These are phyloP conservation scores for Chrysoporthe cubensis DNA, from an alignment of 2,329 filamentous ascomycete genomes.

Conservation along the genomic window DNA sequence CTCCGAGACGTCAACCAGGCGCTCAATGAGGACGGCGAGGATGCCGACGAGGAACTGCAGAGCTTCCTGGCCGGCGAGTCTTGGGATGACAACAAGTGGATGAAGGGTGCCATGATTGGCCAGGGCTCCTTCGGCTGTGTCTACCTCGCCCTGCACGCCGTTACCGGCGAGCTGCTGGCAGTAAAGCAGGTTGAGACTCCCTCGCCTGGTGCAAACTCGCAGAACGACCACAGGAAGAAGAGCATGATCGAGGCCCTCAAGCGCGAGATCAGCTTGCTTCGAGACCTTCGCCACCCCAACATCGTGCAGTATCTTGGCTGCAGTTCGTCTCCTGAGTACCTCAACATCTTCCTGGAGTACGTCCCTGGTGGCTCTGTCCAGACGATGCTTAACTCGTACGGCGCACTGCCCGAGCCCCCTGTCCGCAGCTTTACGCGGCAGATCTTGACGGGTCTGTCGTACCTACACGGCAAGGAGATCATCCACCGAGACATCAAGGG, in stretches of 20 bases:
- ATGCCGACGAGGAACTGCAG: constrained; percentile 83
- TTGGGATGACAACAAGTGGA: constrained; percentile 98
- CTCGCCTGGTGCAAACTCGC: constrained; percentile 73
- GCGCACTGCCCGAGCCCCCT: constrained; percentile 88
- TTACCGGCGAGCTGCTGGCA: constrained; percentile 95
- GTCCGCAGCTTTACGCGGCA: constrained; percentile 97
- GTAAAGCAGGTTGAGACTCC: constrained; percentile 98
- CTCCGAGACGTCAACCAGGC: constrained; percentile 84
- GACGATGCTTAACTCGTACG: constrained; percentile 98
- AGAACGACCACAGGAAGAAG: constrained; percentile 89
- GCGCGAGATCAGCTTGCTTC: constrained; percentile 91
- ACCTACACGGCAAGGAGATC: constrained; percentile 92
- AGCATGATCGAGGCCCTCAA: constrained; percentile 98
- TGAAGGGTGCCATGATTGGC: constrained; percentile 97
- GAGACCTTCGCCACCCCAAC: constrained; percentile 92
- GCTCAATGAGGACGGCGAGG: constrained; percentile 88
- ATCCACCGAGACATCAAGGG: constrained; percentile 99
- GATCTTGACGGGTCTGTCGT: constrained; percentile 89
- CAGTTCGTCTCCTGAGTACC: constrained; percentile 84
- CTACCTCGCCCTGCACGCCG: constrained; percentile 90
- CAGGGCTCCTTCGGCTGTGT: constrained; percentile 97
- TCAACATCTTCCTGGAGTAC: constrained; percentile 99
- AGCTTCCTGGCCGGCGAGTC: constrained; percentile 92
- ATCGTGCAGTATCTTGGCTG: constrained; percentile 98
- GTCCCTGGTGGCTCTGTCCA: constrained; percentile 96